Evolutionary conservation across 495 filamentous ascomycete genomes (phyloP).

Genomic region (Tuber magnatum): DNA sequence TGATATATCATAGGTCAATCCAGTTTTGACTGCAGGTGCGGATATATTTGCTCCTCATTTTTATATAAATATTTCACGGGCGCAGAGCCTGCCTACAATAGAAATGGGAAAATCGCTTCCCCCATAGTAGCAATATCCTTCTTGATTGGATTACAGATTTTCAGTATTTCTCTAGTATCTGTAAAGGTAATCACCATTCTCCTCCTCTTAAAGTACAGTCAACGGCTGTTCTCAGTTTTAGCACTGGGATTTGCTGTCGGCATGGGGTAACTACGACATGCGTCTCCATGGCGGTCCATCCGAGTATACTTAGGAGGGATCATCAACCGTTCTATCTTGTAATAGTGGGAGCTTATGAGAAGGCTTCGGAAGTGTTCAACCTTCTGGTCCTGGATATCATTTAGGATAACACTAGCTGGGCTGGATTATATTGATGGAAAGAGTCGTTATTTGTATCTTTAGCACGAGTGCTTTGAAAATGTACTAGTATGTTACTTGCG

Average conservation of each 20-base stretch:
- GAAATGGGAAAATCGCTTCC: slow-evolving; percentile 53
- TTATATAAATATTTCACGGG: slow-evolving; percentile 77
- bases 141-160: slow-evolving; percentile 77
- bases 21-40: slow-evolving; percentile 81
- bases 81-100: slow-evolving; percentile 73
- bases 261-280: slow-evolving; percentile 74
- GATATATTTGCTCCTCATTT: slow-evolving; percentile 70
- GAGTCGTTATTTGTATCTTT: neutral
- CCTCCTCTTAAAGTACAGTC: slow-evolving; percentile 10
- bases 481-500: neutral
- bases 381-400: neutral
- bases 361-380: neutral
- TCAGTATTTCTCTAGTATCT: slow-evolving; percentile 78
- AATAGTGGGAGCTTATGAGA: slow-evolving; percentile 63
- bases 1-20: slow-evolving; percentile 58
- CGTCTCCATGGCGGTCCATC: slow-evolving; percentile 81
- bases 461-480: neutral
- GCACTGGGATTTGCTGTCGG: slow-evolving; percentile 5
- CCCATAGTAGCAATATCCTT: slow-evolving; percentile 78
- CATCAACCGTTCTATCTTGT: slow-evolving; percentile 71
- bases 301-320: slow-evolving; percentile 71
- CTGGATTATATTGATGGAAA: neutral
- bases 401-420: neutral
- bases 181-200: slow-evolving; percentile 46
- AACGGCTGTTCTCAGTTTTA: neutral